Conservation (phyloP, 1,284 basidiomycete genomes). For the Melanopsichium pennsylvanicum region DNA sequence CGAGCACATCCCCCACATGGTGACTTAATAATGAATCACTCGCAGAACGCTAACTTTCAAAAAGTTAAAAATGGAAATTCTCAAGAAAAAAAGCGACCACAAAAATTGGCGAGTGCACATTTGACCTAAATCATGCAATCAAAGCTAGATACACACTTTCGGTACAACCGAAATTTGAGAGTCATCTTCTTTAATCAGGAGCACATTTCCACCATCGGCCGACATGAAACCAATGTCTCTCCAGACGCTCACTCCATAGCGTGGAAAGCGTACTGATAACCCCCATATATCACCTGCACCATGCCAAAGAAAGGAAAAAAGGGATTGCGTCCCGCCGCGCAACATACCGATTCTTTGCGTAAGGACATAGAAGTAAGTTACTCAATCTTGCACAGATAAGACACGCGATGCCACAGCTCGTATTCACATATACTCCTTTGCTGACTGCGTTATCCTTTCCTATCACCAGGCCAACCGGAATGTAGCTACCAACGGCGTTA, state of each 20-base stretch:
- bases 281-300: too few relatives aligned
- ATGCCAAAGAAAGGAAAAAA: constrained; percentile 49
- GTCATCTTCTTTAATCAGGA: not conserved
- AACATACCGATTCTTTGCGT: constrained; percentile 23
- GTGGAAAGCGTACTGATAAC: too few relatives aligned
- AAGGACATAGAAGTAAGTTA: constrained; percentile 28
- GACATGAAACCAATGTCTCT: too few relatives aligned
- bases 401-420: too few relatives aligned
- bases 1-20: constrained; percentile 10
- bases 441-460: not conserved
- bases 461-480: constrained; percentile 1
- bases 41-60: too few relatives aligned
- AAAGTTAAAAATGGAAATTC: too few relatives aligned
- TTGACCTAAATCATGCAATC: not conserved
- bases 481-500: constrained; percentile 4
- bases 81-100: constrained; percentile 3
- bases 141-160: not conserved
- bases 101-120: too few relatives aligned
- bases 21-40: too few relatives aligned
- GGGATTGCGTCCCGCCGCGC: constrained; percentile 11
- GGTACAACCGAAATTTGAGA: constrained; percentile 9
- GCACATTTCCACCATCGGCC: too few relatives aligned
- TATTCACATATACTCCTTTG: not conserved
- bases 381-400: too few relatives aligned
- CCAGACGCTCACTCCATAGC: too few relatives aligned